Base-by-base conservation (phyloP, 352 stramenopile genomes). In the Phytophthora melonis region DNA sequence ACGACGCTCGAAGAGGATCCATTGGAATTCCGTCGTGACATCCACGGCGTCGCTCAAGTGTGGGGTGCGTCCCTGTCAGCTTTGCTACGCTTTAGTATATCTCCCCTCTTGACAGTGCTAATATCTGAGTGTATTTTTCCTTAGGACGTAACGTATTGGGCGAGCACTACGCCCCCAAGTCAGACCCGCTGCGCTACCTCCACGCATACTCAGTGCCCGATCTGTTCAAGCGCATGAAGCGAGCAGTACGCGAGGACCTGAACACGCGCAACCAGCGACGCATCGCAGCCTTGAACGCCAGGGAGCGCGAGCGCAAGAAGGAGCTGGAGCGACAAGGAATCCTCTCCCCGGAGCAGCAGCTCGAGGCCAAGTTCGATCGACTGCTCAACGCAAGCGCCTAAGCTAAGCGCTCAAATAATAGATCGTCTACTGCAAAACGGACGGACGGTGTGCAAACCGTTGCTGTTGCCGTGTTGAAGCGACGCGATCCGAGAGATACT, bases 291-390 rank as follows among this genome's bases (percentile, higher is more conserved):
- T 32, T 82, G 18, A 82, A 82, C 36, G 65, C 58, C 11, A 74
- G 72, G 25, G 69, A 75, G 49, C 47, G 14, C 14, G 55, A 69
- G n/a, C 69, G 58, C n/a, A 67, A 72, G 43, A 66, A 70, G 57
- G 63, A 78, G 41, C 69, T 80, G 7, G 49, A 72, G 52, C 43
- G 41, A 41, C 67, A 72, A 45, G 71, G 75, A 0, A 74, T 77
- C 21, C 19, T 82, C 11, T 68, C 75, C 4, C 58, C 75, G n/a
- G 75, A 82, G 23, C 71, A 78, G 8, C 72, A 69, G 49, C 61
- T 82, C 21, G 76, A 82, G 57, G 70, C 64, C 4, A 76, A 78
- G 25, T 74, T 82, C 45, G 76, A 82, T 47, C 58, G 63, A 61
- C 59, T 77, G n/a, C 68, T 80, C 19, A 66, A 70, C n/a, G 21